Base-by-base conservation (phyloP, 805 yeast species). In the Candida orba region DNA sequence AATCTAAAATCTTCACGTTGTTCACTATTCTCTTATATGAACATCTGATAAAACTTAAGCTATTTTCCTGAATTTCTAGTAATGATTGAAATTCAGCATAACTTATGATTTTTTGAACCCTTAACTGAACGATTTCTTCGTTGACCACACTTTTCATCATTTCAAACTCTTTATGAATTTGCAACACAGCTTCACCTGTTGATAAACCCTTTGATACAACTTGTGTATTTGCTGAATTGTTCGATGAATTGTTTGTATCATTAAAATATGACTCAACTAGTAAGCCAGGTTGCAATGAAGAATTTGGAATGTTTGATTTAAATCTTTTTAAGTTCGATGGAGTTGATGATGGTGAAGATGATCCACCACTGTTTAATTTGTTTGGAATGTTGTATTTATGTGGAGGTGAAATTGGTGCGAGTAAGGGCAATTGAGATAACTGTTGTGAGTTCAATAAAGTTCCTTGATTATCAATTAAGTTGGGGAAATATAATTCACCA, bases 101-200 rank as follows among this genome's bases (percentile, higher is more conserved):
- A 2, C 37, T 43, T 12, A 56, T 49, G 8, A 48, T 14, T 29
- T 51, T 53, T 18, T 40, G 40, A 25, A 50, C 37, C 17, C 59
- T 39, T 30, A 56, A 33, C 13, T 49, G 48, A 4, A 53, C 27
- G 4, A 56, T 41, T 34, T 48, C 50, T 36, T 56, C 58, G 22
- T 40, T 46, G 3, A 56, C 55, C 10, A 43, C 47, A 15, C 32
- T 15, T 40, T 49, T 53, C 57, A 56, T 54, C 22, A 34, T 29
- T 37, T 53, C 56, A 41, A 50, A 46, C 30, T 53, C 55, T 22
- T 50, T 51, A 34, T 54, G 54, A 13, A 54, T 50, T 8, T 41
- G 44, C 32, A 54, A 37, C 8, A 53, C 43, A 2, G 59, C 52
- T 15, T 54, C 58, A 4, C 59, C 59, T 8, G 54, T 41, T 14